These are phyloP conservation scores for Neurospora sp. DNA, from an alignment of 2,329 filamentous ascomycete genomes.

Conservation along the genomic window DNA sequence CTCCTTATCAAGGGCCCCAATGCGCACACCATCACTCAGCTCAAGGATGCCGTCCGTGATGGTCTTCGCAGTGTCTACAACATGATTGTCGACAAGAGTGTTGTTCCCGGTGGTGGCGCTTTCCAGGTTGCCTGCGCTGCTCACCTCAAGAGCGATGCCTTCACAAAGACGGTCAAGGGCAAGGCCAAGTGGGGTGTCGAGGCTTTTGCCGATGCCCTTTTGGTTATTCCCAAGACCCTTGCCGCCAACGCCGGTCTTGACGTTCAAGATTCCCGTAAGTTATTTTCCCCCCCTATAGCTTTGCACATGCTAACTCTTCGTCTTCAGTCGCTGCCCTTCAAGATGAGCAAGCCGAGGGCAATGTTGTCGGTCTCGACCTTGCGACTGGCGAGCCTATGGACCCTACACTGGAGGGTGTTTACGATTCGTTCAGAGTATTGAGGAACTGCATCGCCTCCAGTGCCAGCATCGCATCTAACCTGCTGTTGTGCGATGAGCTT, in stretches of 20 bases:
- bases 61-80: constrained; percentile 96
- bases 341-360: constrained; percentile 76
- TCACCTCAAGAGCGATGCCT: constrained; percentile 77
- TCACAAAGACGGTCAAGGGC: constrained; percentile 86
- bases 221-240: constrained; percentile 94
- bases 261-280: constrained; percentile 86
- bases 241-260: constrained; percentile 95
- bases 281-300: background rate
- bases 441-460: constrained; percentile 90
- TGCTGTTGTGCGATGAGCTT: constrained; percentile 92
- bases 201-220: constrained; percentile 87
- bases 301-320: constrained; percentile 5
- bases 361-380: constrained; percentile 78
- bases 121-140: constrained; percentile 91
- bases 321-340: constrained; percentile 68
- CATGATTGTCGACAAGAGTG: constrained; percentile 96
- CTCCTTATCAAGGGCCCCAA: constrained; percentile 97
- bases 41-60: constrained; percentile 92
- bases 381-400: constrained; percentile 90
- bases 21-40: constrained; percentile 89
- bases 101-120: constrained; percentile 87
- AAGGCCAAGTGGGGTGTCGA: constrained; percentile 95
- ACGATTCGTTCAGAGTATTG: constrained; percentile 90
- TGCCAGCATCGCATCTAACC: constrained; percentile 88
- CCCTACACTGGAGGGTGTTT: constrained; percentile 83